Evolutionary conservation across 306 rosid genomes (phyloP).

Genomic region (Fagus sylvatica): DNA sequence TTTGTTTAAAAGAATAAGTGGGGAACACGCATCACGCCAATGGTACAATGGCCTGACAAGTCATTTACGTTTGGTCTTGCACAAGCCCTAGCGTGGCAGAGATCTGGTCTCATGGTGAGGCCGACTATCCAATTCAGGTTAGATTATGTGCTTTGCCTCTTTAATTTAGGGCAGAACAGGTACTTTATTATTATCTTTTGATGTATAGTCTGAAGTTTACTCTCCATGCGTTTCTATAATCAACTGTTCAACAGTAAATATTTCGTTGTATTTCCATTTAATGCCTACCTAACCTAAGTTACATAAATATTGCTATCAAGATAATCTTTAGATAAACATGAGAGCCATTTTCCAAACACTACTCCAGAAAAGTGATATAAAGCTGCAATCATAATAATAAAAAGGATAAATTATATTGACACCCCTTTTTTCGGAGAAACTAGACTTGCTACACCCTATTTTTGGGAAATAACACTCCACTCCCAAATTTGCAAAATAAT

Average conservation of each 20-base stretch:
- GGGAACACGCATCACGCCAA: conserved; percentile 91
- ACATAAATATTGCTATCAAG: neutral
- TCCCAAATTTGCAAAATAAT: too few species aligned
- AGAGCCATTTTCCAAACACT: neutral
- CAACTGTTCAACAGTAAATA: neutral
- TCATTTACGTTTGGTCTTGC: conserved; percentile 82
- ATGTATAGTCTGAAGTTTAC: neutral
- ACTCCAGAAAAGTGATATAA: neutral
- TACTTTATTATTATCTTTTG: neutral
- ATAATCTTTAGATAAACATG: neutral
- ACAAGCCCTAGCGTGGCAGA: conserved; percentile 96
- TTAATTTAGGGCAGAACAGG: neutral
- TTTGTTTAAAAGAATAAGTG: conserved; percentile 65
- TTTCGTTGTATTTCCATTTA: neutral
- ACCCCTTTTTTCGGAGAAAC: too few species aligned
- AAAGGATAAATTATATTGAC: too few species aligned
- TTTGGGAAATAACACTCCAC: too few species aligned
- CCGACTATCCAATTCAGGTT: conserved; percentile 94
- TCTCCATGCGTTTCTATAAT: neutral
- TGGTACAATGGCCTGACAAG: conserved; percentile 94
- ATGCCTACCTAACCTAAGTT: neutral
- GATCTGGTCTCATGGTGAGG: conserved; percentile 91
- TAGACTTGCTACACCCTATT: too few species aligned
- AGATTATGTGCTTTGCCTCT: conserved; percentile 10
- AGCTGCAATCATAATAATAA: neutral